Conservation (phyloP, 2,329 filamentous ascomycete species). For the Exutisphaerella laricina region DNA sequence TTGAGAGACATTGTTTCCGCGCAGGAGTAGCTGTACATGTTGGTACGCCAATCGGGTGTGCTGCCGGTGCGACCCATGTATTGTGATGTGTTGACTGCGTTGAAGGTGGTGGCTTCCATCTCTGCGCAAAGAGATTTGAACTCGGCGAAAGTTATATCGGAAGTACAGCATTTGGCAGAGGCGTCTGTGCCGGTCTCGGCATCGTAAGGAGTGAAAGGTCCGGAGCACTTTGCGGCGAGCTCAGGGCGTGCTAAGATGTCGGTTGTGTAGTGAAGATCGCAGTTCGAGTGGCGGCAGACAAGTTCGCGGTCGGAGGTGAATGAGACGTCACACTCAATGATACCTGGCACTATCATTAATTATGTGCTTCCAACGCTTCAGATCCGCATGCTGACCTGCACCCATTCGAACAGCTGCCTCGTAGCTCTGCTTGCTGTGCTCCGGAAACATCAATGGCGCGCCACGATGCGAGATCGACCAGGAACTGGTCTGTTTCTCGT, state of each 20-base stretch:
- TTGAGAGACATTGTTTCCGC: conserved; percentile 56
- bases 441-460: conserved; percentile 58
- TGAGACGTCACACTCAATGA: conserved; percentile 62
- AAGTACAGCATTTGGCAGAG: conserved; percentile 63
- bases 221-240: conserved; percentile 59
- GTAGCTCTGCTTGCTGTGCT: conserved; percentile 56
- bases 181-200: conserved; percentile 42
- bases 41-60: conserved; percentile 58
- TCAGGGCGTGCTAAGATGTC: conserved; percentile 59
- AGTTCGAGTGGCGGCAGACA: conserved; percentile 64
- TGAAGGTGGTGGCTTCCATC: conserved; percentile 60
- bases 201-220: conserved; percentile 51
- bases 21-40: conserved; percentile 57
- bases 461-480: conserved; percentile 60
- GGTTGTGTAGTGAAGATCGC: conserved; percentile 64
- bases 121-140: conserved; percentile 64
- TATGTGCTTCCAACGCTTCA: background rate
- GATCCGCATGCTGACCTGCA: conserved; percentile 43
- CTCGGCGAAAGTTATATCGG: conserved; percentile 62
- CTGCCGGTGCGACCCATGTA: conserved; percentile 44
- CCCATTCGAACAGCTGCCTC: conserved; percentile 62
- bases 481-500: conserved; percentile 46
- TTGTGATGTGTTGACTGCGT: conserved; percentile 52
- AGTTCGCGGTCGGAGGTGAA: conserved; percentile 61
- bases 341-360: conserved; percentile 24